These are phyloP conservation scores for Metschnikowia koreensis DNA, from an alignment of 805 yeast genomes.

Conservation along the genomic window DNA sequence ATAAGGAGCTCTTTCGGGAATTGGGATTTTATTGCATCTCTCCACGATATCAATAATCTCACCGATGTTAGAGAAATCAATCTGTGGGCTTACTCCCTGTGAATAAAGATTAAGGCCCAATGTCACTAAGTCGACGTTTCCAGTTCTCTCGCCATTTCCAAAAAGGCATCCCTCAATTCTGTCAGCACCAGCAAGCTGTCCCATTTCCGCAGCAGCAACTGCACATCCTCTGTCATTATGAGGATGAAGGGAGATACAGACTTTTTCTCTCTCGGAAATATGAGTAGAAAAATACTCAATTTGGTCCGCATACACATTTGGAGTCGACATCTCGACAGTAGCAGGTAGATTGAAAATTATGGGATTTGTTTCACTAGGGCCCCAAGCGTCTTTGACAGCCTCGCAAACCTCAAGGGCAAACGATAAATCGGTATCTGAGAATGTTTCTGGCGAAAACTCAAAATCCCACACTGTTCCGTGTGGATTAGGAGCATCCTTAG, in stretches of 20 bases:
- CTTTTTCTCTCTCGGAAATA: slow-evolving; percentile 63
- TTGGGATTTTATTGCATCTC: slow-evolving; percentile 77
- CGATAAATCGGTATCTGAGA: slow-evolving; percentile 66
- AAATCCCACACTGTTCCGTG: slow-evolving; percentile 64
- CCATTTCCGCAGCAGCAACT: slow-evolving; percentile 85
- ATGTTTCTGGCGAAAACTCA: slow-evolving; percentile 81
- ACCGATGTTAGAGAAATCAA: slow-evolving; percentile 68
- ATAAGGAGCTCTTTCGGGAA: slow-evolving; percentile 76
- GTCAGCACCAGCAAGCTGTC: slow-evolving; percentile 82
- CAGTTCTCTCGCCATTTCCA: slow-evolving; percentile 87
- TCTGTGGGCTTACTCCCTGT: slow-evolving; percentile 68
- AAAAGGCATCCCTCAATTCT: slow-evolving; percentile 83
- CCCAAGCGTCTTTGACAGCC: slow-evolving; percentile 76
- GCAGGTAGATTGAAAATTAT: slow-evolving; percentile 83
- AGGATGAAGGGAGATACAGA: slow-evolving; percentile 75
- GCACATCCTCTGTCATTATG: slow-evolving; percentile 88
- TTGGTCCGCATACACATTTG: slow-evolving; percentile 82
- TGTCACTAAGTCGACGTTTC: slow-evolving; percentile 80
- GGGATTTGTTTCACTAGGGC: slow-evolving; percentile 59
- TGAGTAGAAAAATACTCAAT: slow-evolving; percentile 67
- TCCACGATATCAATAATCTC: slow-evolving; percentile 72
- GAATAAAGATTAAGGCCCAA: slow-evolving; percentile 75
- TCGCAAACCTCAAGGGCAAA: slow-evolving; percentile 66
- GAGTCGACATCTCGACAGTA: slow-evolving; percentile 78
- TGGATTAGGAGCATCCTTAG: slow-evolving; percentile 62